These are phyloP conservation scores for Alternaria rosae DNA, from an alignment of 2,329 filamentous ascomycete genomes.

Conservation along the genomic window DNA sequence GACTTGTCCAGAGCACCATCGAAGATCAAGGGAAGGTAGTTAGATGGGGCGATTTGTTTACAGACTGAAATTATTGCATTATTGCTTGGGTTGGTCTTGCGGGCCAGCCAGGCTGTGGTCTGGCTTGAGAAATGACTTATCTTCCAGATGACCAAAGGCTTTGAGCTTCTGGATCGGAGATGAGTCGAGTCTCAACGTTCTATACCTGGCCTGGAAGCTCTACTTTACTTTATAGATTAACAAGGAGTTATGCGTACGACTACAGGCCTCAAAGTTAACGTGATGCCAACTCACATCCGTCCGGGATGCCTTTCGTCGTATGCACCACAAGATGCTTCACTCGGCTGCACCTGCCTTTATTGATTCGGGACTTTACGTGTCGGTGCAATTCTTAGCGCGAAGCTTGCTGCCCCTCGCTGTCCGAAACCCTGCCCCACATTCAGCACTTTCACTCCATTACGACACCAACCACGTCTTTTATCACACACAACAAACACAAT, in stretches of 20 bases:
- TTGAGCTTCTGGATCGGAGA: background rate
- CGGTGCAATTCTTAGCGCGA: conserved; percentile 22
- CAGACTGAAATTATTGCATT: background rate
- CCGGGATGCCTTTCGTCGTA: background rate
- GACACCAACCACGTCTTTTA: conserved; percentile 22
- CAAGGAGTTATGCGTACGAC: background rate
- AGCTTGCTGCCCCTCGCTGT: conserved; percentile 21
- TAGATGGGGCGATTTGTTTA: background rate
- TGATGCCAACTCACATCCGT: background rate
- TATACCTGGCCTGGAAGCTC: background rate
- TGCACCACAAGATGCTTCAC: background rate
- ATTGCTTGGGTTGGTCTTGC: background rate
- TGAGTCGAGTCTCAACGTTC: background rate
- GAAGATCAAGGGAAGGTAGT: background rate
- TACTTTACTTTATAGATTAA: background rate
- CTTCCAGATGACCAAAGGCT: background rate
- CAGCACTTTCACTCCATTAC: conserved; percentile 21
- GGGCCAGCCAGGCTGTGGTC: background rate
- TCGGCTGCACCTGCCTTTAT: conserved; percentile 11
- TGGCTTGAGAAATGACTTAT: background rate
- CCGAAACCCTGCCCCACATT: conserved; percentile 29
- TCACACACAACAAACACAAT: conserved; percentile 58
- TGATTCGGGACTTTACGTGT: background rate
- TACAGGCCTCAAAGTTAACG: background rate
- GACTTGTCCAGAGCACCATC: background rate